Base-by-base conservation (phyloP, 2,329 filamentous ascomycete genomes). In the Colletotrichum acutatum region DNA sequence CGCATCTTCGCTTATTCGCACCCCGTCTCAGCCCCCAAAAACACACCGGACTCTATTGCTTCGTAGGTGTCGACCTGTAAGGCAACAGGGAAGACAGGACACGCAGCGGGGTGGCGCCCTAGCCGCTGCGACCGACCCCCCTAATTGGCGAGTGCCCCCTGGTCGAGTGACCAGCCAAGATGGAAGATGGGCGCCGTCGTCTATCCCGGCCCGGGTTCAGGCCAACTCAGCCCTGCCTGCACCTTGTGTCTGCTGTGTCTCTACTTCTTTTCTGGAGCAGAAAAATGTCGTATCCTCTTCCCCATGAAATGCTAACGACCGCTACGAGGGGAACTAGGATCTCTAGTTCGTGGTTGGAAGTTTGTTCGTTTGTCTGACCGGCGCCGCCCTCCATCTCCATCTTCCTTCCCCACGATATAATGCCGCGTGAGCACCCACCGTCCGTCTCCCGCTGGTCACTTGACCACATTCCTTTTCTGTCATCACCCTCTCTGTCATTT, bases 181-280 rank as follows among this genome's bases (percentile, higher is more conserved):
- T 37, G 49, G 49, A 42, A 34, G 32, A 34, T 34, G 32, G 32
- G 37, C 66, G 66, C 66, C 66, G 66, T 73, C 66, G 71, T 61
- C 49, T 60, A 62, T 22, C 49, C 54, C 66, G 54, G 30, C 58
- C 42, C 60, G 46, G 12, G 19, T 34, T 49, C 52, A 67, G n/a
- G 46, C 66, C 66, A 72, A 24, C 66, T 70, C 66, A 70, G 70
- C 66, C 65, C 60, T 73, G 71, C 71, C 60, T 73, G 71, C 71
- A 61, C 71, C 61, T 42, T 42, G 37, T 16, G 37, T 19, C 37
- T 42, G 37, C 37, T 70, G 59, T 61, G 30, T 34, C 60, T 63
- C 49, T 53, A 53, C 61, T 26, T 24, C 52, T 54, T 54, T 26
- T 54, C 37, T 62, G 16, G 26, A 22, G 28, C 46, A 19, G n/a